phyloP scores from a whole-genome alignment of 2,329 filamentous ascomycete species.

The Salinomyces thailandicus region DNA sequence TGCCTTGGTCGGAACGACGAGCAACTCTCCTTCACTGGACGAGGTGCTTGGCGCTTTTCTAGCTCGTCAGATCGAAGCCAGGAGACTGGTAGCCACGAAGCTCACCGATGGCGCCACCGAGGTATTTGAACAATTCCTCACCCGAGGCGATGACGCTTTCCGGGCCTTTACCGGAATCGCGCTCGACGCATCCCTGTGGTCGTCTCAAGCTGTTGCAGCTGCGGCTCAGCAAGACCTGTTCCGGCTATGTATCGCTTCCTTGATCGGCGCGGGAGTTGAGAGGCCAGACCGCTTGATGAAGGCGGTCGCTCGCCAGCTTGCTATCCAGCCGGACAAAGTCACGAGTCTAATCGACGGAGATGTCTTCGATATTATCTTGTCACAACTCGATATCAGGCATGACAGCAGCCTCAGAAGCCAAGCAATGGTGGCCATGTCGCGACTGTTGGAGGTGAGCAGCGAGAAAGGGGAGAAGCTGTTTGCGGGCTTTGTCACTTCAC shows the following conservation, averaged over 20 bases:
- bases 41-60: slow-evolving; percentile 28
- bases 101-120: slow-evolving; percentile 31
- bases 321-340: slow-evolving; percentile 45
- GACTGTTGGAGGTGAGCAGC: slow-evolving; percentile 68
- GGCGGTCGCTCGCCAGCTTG: slow-evolving; percentile 48
- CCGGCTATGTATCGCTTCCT: slow-evolving; percentile 68
- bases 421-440: slow-evolving; percentile 70
- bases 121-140: slow-evolving; percentile 35
- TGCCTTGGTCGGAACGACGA: slow-evolving; percentile 32
- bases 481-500: slow-evolving; percentile 61
- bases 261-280: slow-evolving; percentile 85
- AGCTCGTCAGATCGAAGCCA: slow-evolving; percentile 25
- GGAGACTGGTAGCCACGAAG: slow-evolving; percentile 29
- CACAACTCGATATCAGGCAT: slow-evolving; percentile 75
- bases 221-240: slow-evolving; percentile 49
- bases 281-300: slow-evolving; percentile 51
- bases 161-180: slow-evolving; percentile 33
- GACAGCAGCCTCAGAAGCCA: slow-evolving; percentile 64
- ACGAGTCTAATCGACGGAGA: slow-evolving; percentile 61
- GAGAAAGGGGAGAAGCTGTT: slow-evolving; percentile 57
- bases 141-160: slow-evolving; percentile 37
- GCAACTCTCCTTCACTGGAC: slow-evolving; percentile 25
- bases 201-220: slow-evolving; percentile 34
- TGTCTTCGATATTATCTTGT: slow-evolving; percentile 74
- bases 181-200: slow-evolving; percentile 34